Percentiles rank a stretch among this genome's conserved stretches.
Evolutionary conservation across 345 rosid species (phyloP).

Genomic region (Raphanus raphanistrum): DNA sequence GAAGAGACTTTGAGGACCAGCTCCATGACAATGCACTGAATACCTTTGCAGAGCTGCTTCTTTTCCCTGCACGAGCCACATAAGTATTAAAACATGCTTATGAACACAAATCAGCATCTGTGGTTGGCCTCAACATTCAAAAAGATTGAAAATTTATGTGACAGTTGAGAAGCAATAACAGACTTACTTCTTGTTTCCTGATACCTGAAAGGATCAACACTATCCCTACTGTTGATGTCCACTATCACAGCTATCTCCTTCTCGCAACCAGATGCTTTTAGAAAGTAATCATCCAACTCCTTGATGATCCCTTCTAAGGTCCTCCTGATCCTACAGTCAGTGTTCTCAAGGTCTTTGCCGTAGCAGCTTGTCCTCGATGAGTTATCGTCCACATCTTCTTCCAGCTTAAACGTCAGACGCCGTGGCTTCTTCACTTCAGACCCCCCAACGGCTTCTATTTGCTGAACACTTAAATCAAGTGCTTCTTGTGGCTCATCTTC

Average conservation of each 20-base stretch:
- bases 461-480: conserved; percentile 23
- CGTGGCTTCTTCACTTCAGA: conserved; percentile 30
- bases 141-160: not conserved
- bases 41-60: conserved; percentile 81
- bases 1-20: conserved; percentile 86
- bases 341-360: conserved; percentile 49
- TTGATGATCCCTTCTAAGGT: conserved; percentile 68
- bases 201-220: conserved; percentile 47
- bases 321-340: conserved; percentile 51
- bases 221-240: conserved; percentile 55
- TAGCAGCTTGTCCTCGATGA: conserved; percentile 57
- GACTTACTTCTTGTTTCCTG: conserved; percentile 67
- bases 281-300: conserved; percentile 88
- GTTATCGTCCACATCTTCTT: conserved; percentile 50
- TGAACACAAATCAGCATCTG: not conserved
- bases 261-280: conserved; percentile 74
- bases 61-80: conserved; percentile 57
- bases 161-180: conserved; percentile 8
- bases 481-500: conserved; percentile 50
- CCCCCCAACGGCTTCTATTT: conserved; percentile 32
- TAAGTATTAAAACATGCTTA: conserved; percentile 16
- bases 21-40: conserved; percentile 89
- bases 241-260: conserved; percentile 73
- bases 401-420: conserved; percentile 43
- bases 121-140: conserved; percentile 4